Evolutionary conservation across 1,284 basidiomycete species (phyloP), one percentile per base, ranked within the genome.

Genomic region (Vanrija pseudolonga): DNA sequence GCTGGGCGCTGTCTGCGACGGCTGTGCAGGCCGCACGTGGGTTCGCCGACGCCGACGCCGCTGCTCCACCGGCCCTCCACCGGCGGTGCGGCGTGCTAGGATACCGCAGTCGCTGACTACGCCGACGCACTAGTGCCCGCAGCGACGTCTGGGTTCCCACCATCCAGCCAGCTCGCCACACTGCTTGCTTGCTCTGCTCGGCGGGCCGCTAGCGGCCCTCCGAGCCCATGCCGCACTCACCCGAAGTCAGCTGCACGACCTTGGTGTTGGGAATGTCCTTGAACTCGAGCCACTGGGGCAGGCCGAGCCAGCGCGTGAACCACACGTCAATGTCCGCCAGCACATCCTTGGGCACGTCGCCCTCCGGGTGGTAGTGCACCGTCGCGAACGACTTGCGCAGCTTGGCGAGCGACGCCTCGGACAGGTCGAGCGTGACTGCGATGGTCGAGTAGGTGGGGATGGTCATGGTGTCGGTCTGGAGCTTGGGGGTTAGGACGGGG

Each of bases 181-280:
- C n/a, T n/a, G n/a, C n/a, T n/a, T n/a, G n/a, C n/a, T n/a, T n/a
- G n/a, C n/a, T n/a, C n/a, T n/a, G n/a, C n/a, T n/a, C n/a, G n/a
- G n/a, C n/a, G n/a, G n/a, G n/a, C n/a, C n/a, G n/a, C 32, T 26
- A 6, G 26, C 26, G 3, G 3, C 26, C 5, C 24, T 8, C 8
- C 24, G 24, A n/a, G n/a, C 24, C 14, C 45, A 14, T 50, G 15
- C n/a, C 14, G 8, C 7, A 63, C 68, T 52, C 52, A 68, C 71
- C 69, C 39, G 54, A 59, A 14, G 59, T 60, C 2, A 76, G 57
- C 62, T 76, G 74, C 23, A 76, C 54, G n/a, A 72, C 32, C 52
- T 57, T 56, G 19, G 65, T 45, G 24, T 62, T 62, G 3, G 52
- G 56, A 12, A 72, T 32, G 23, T 68, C 56, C 28, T 61, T 58